Percentiles rank a stretch among this genome's conserved stretches.
phyloP scores from a whole-genome alignment of 768 basidiomycete species.

The Trametes cinnabarina region DNA sequence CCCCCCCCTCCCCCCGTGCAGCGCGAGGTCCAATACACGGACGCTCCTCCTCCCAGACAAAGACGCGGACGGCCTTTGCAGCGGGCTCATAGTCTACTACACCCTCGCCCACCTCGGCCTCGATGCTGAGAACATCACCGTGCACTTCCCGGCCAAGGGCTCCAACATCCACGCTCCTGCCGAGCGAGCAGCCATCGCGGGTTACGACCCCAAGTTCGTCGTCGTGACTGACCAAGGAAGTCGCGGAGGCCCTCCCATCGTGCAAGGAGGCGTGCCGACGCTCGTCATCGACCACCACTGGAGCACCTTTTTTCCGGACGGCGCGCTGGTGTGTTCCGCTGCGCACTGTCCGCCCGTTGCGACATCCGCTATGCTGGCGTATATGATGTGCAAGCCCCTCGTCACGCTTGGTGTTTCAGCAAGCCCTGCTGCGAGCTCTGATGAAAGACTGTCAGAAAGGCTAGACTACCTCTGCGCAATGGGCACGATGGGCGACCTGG shows the following conservation, averaged over 20 bases:
- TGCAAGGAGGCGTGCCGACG: slow-evolving; percentile 23
- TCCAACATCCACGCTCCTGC: slow-evolving; percentile 37
- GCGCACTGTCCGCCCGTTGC: slow-evolving; percentile 41
- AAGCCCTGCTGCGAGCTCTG: not conserved
- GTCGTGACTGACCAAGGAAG: slow-evolving; percentile 48
- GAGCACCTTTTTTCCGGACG: slow-evolving; percentile 39
- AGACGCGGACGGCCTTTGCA: slow-evolving; percentile 37
- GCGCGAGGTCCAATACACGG: slow-evolving; percentile 6
- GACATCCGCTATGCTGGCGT: slow-evolving; percentile 44
- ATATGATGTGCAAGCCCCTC: slow-evolving; percentile 37
- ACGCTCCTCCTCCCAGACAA: slow-evolving; percentile 45
- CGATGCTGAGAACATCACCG: slow-evolving; percentile 27
- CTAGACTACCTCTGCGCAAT: slow-evolving; percentile 41
- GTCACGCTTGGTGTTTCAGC: not conserved
- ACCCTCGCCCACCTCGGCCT: slow-evolving; percentile 40
- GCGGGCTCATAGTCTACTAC: slow-evolving; percentile 37
- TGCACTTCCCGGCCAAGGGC: slow-evolving; percentile 43
- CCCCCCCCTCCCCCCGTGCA: not conserved
- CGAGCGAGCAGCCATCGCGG: slow-evolving; percentile 33
- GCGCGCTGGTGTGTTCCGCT: slow-evolving; percentile 36
- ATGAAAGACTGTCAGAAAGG: slow-evolving; percentile 15
- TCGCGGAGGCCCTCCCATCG: slow-evolving; percentile 35
- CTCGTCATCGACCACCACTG: slow-evolving; percentile 50
- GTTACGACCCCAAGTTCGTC: slow-evolving; percentile 29
- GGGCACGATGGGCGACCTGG: slow-evolving; percentile 44